Conservation (phyloP, 495 filamentous ascomycete genomes). For the Parathielavia hyrcaniae region DNA sequence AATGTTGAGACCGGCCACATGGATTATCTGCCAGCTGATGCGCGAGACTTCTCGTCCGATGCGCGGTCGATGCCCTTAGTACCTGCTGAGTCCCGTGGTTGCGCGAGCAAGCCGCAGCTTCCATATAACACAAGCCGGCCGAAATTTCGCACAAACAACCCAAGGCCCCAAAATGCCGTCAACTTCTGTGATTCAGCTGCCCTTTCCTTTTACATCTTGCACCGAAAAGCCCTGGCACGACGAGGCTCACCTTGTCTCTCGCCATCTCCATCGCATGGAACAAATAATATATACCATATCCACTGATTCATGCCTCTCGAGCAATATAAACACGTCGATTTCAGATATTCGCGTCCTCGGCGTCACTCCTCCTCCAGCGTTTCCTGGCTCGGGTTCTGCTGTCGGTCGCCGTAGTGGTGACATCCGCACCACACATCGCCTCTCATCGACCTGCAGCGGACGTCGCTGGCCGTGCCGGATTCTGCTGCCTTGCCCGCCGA, state of each 20-base stretch:
- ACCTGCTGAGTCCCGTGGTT: background rate
- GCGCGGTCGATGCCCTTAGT: background rate
- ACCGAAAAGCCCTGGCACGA: background rate
- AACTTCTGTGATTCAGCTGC: background rate
- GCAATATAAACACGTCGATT: too few relatives aligned
- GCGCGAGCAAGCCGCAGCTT: slow-evolving; percentile 9
- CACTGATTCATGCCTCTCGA: too few relatives aligned
- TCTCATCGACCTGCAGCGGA: background rate
- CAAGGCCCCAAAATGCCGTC: background rate
- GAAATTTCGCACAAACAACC: background rate
- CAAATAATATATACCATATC: background rate
- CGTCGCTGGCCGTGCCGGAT: slow-evolving; percentile 12
- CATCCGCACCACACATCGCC: background rate
- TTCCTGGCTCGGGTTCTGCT: background rate
- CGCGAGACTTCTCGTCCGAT: background rate
- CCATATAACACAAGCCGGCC: slow-evolving; percentile 18
- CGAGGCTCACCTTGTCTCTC: background rate
- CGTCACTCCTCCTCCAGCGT: background rate
- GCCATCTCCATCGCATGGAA: background rate
- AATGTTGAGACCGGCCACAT: slow-evolving; percentile 24
- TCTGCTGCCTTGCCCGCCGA: slow-evolving; percentile 24
- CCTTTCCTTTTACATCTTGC: background rate
- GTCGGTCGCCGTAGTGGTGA: too few relatives aligned
- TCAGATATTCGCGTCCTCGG: too few relatives aligned
- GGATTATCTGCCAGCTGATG: slow-evolving; percentile 17